These are phyloP conservation scores for Citrullus amarus DNA, from an alignment of 306 rosid genomes.

Conservation along the genomic window DNA sequence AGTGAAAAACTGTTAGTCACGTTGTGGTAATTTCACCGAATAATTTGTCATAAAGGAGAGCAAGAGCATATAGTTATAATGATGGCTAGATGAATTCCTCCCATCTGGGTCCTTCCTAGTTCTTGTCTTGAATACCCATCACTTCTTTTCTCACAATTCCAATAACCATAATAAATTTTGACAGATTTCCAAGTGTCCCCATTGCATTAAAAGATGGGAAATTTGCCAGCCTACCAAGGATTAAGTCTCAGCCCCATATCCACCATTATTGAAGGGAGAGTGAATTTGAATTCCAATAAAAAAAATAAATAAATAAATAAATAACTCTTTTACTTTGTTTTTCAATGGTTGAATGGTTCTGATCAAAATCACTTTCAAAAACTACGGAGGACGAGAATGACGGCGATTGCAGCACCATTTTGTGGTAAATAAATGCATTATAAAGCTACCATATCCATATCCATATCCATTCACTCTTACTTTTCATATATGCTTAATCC, in stretches of 20 bases:
- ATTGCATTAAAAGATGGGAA: conserved; percentile 1
- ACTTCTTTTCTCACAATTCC: not conserved
- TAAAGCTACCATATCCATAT: not conserved
- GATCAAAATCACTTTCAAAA: not conserved
- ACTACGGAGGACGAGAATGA: not conserved
- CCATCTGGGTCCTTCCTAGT: conserved; percentile 3
- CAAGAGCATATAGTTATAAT: too few species aligned
- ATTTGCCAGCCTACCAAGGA: conserved; percentile 5
- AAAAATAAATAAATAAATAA: too few species aligned
- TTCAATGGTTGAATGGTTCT: not conserved
- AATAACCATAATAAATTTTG: conserved; percentile 9
- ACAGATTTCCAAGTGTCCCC: conserved; percentile 8
- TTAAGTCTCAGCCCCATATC: conserved; percentile 7
- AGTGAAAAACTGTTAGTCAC: too few species aligned
- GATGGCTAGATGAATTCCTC: not conserved
- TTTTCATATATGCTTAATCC: not conserved
- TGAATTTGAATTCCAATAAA: not conserved
- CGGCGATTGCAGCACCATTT: not conserved
- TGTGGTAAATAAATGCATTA: not conserved
- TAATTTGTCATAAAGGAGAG: too few species aligned
- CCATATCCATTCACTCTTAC: not conserved
- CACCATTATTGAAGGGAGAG: not conserved
- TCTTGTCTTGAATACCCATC: conserved; percentile 6
- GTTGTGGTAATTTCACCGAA: too few species aligned
- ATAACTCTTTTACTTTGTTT: not conserved